phyloP scores from a whole-genome alignment of 371 early-diverging fungal genomes.

The Zychaea mexicana region DNA sequence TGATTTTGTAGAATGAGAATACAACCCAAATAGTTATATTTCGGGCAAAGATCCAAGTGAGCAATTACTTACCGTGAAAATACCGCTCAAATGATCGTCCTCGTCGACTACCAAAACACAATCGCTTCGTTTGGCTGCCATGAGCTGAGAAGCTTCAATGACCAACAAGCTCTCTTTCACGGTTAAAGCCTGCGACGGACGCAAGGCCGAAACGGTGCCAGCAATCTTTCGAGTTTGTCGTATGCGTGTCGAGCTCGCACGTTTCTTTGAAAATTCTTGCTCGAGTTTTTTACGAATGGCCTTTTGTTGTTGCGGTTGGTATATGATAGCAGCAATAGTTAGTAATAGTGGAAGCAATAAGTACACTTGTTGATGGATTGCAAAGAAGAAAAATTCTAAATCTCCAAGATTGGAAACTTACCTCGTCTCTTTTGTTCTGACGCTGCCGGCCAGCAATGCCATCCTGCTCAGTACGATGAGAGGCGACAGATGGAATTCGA shows the following conservation, averaged over 20 bases:
- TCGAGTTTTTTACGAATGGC: slow-evolving; percentile 81
- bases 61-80: slow-evolving; percentile 73
- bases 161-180: slow-evolving; percentile 87
- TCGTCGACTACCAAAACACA: slow-evolving; percentile 91
- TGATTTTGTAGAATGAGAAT: no score
- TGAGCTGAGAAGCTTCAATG: slow-evolving; percentile 94
- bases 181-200: slow-evolving; percentile 90
- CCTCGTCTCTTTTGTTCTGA: slow-evolving; percentile 49
- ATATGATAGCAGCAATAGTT: not conserved
- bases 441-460: slow-evolving; percentile 37
- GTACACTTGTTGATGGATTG: no score
- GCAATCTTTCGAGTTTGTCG: slow-evolving; percentile 53
- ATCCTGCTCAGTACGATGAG: slow-evolving; percentile 26
- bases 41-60: no score
- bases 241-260: slow-evolving; percentile 37
- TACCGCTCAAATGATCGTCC: slow-evolving; percentile 91
- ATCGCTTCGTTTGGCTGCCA: slow-evolving; percentile 97
- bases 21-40: not conserved
- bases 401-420: no score
- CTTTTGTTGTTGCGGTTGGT: slow-evolving; percentile 15
- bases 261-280: slow-evolving; percentile 71
- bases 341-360: not conserved
- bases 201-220: slow-evolving; percentile 92
- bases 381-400: not conserved
- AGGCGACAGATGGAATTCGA: slow-evolving; percentile 36